Conservation (phyloP, 1,284 basidiomycete species). For the Apiotrichum montevideense region DNA sequence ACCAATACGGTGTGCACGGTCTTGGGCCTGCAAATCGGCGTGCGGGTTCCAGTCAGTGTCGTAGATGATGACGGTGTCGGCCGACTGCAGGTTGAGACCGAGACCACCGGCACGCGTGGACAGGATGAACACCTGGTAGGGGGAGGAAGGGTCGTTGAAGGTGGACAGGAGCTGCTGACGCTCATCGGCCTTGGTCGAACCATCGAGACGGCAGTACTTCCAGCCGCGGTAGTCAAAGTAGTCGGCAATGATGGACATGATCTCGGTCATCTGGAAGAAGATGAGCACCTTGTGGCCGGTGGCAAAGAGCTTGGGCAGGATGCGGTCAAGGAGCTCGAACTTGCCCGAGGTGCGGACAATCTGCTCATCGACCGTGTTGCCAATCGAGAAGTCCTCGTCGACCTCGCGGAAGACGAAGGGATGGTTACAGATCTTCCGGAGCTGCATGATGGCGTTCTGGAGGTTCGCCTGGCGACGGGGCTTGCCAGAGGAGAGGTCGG, state of each 20-base stretch:
- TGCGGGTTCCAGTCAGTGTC: constrained; percentile 84
- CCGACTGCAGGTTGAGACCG: constrained; percentile 95
- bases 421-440: constrained; percentile 98
- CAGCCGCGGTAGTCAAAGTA: constrained; percentile 86
- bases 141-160: constrained; percentile 88
- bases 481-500: constrained; percentile 44
- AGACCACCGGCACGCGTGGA: constrained; percentile 97
- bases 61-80: constrained; percentile 93
- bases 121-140: constrained; percentile 89
- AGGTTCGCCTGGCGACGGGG: constrained; percentile 48
- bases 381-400: constrained; percentile 55
- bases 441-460: constrained; percentile 98
- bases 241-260: constrained; percentile 99
- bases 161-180: constrained; percentile 81
- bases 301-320: constrained; percentile 89
- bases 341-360: constrained; percentile 87
- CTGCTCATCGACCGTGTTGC: constrained; percentile 70
- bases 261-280: constrained; percentile 99
- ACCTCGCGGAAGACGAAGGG: constrained; percentile 94
- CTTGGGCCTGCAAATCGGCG: constrained; percentile 81
- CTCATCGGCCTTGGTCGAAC: constrained; percentile 96
- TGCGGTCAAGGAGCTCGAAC: constrained; percentile 87
- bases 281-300: constrained; percentile 86
- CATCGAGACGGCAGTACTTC: constrained; percentile 92
- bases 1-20: constrained; percentile 94